Evolutionary conservation across 1,284 basidiomycete species (phyloP).

Genomic region (Tilletia setariae): DNA sequence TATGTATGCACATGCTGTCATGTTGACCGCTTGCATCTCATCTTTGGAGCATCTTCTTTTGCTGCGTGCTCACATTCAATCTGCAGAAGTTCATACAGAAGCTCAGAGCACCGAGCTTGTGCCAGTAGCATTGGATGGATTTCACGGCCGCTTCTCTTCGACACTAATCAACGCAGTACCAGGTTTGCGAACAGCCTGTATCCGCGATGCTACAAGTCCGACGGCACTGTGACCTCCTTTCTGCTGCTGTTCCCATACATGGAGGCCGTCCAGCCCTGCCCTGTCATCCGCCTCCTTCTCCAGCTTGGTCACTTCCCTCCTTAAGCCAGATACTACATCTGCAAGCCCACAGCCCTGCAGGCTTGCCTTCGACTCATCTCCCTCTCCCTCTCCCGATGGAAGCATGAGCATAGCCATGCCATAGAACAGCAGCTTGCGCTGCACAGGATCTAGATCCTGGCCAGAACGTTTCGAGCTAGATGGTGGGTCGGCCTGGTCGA

Average conservation of each 20-base stretch:
- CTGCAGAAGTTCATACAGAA: no score
- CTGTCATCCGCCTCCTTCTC: slow-evolving; percentile 1
- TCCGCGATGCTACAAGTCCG: no score
- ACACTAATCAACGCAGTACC: no score
- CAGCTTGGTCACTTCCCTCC: neutral
- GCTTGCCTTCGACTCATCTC: neutral
- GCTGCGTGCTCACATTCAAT: no score
- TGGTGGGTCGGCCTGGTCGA: neutral
- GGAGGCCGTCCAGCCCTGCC: neutral
- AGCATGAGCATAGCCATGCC: neutral
- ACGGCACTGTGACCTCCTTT: no score
- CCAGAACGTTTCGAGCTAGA: neutral
- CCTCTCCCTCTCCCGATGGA: neutral
- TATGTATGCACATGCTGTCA: no score
- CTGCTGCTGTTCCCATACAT: neutral
- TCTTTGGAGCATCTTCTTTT: no score
- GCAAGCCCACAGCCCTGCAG: neutral
- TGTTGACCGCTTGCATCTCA: no score
- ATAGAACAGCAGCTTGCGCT: slow-evolving; percentile 5
- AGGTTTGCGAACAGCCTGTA: no score
- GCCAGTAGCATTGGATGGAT: no score
- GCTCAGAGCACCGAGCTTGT: no score
- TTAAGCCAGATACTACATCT: neutral
- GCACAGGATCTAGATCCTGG: neutral
- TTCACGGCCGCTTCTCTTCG: no score